Percentiles rank a stretch among this genome's conserved stretches.
phyloP scores from a whole-genome alignment of 208 protist genomes.

The Trypanosoma theileri region DNA sequence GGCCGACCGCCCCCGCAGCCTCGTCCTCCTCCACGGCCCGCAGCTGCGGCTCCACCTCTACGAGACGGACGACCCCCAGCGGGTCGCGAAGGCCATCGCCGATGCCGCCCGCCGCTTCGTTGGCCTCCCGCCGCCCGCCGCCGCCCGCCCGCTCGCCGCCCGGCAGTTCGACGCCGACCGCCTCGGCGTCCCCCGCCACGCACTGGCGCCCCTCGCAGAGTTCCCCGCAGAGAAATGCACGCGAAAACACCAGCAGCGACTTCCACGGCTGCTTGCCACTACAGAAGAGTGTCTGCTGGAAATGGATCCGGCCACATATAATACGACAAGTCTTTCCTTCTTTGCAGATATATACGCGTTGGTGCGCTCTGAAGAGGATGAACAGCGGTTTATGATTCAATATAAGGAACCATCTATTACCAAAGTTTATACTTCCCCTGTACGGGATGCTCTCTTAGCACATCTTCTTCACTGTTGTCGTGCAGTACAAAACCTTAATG shows the following conservation, averaged over 20 bases:
- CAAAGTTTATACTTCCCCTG: constrained; percentile 80
- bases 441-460: constrained; percentile 85
- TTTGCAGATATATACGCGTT: constrained; percentile 71
- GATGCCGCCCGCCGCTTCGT: constrained; percentile 50
- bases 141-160: constrained; percentile 46
- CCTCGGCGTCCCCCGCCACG: constrained; percentile 59
- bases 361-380: constrained; percentile 78
- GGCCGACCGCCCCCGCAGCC: constrained; percentile 39
- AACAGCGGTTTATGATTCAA: constrained; percentile 83
- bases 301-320: constrained; percentile 87
- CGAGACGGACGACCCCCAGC: constrained; percentile 25
- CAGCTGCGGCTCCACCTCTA: constrained; percentile 80
- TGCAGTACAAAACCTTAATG: constrained; percentile 62
- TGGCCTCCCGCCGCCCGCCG: constrained; percentile 49
- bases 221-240: constrained; percentile 75
- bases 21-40: constrained; percentile 75
- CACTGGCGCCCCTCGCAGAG: constrained; percentile 68
- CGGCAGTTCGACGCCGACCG: constrained; percentile 69
- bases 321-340: constrained; percentile 60
- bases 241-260: constrained; percentile 47
- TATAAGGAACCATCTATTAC: constrained; percentile 61
- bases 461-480: constrained; percentile 83
- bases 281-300: constrained; percentile 79
- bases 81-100: constrained; percentile 46
- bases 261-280: constrained; percentile 72